Evolutionary conservation across 305 asterid species (phyloP).

Genomic region (Fraxinus latifolia): DNA sequence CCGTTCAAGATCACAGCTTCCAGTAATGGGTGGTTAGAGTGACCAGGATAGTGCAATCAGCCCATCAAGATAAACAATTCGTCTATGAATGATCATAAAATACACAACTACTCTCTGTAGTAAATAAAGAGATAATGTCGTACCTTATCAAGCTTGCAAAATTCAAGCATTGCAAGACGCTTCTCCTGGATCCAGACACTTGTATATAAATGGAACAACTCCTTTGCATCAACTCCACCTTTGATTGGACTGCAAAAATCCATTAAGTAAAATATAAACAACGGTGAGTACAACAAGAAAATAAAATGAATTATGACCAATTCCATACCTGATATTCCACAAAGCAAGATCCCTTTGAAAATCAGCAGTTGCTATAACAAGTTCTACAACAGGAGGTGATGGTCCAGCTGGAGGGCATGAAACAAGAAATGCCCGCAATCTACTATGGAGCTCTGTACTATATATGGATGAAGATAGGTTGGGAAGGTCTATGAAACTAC

Average conservation of each 20-base stretch:
- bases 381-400: slow-evolving; percentile 65
- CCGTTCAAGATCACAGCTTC: not conserved
- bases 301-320: not conserved
- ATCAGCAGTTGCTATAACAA: slow-evolving; percentile 80
- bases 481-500: slow-evolving; percentile 90
- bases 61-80: not conserved
- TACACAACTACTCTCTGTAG: not conserved
- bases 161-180: slow-evolving; percentile 72
- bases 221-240: slow-evolving; percentile 91
- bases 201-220: slow-evolving; percentile 73
- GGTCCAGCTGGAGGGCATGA: slow-evolving; percentile 88
- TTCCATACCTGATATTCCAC: slow-evolving; percentile 74
- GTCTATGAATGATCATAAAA: not conserved
- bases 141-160: slow-evolving; percentile 90
- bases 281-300: not conserved
- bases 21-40: not conserved
- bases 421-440: slow-evolving; percentile 74
- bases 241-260: slow-evolving; percentile 60
- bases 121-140: not conserved
- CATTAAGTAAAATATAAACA: slow-evolving; percentile 9
- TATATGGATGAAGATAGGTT: slow-evolving; percentile 80
- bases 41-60: not conserved
- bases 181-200: slow-evolving; percentile 83
- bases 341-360: slow-evolving; percentile 75
- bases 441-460: slow-evolving; percentile 65